These are phyloP conservation scores for Lophiotrema nucula DNA, from an alignment of 495 filamentous ascomycete genomes.

Conservation along the genomic window DNA sequence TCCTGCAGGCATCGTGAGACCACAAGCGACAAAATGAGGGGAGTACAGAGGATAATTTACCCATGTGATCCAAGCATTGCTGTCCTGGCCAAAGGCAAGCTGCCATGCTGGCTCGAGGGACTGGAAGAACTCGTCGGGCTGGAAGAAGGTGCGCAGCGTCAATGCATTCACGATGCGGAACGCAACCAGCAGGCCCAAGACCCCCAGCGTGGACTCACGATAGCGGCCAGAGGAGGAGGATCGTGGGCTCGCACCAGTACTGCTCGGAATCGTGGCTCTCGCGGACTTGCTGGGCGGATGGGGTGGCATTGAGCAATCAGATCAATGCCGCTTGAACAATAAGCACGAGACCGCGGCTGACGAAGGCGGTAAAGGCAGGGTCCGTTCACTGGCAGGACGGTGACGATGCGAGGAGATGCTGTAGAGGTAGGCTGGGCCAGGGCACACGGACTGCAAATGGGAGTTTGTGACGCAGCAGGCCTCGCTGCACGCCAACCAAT, in stretches of 20 bases:
- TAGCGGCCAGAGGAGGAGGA: neutral
- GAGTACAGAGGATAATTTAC: conserved; percentile 46
- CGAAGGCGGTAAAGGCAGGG: neutral
- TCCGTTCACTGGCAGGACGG: neutral
- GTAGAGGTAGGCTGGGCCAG: neutral
- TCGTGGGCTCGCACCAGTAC: conserved; percentile 3
- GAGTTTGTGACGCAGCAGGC: conserved; percentile 8
- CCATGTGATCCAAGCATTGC: conserved; percentile 95
- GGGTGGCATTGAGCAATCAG: conserved; percentile 29
- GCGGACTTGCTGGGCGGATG: conserved; percentile 9
- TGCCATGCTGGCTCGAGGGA: conserved; percentile 94
- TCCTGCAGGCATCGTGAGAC: conserved; percentile 58
- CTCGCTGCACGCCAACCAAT: conserved; percentile 22
- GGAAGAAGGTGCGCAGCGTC: conserved; percentile 87
- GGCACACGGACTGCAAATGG: neutral
- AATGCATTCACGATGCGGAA: conserved; percentile 86
- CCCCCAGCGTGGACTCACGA: conserved; percentile 17
- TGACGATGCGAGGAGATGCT: conserved; percentile 1
- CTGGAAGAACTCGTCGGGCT: conserved; percentile 99
- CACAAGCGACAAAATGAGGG: neutral
- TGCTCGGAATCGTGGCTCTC: conserved; percentile 25
- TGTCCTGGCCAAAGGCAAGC: conserved; percentile 72
- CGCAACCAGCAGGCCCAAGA: conserved; percentile 54
- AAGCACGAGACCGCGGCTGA: too few relatives aligned
- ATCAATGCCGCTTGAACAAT: too few relatives aligned